Evolutionary conservation across 108 stramenopile genomes (phyloP).

Genomic region (Pelagomonas calceolata): DNA sequence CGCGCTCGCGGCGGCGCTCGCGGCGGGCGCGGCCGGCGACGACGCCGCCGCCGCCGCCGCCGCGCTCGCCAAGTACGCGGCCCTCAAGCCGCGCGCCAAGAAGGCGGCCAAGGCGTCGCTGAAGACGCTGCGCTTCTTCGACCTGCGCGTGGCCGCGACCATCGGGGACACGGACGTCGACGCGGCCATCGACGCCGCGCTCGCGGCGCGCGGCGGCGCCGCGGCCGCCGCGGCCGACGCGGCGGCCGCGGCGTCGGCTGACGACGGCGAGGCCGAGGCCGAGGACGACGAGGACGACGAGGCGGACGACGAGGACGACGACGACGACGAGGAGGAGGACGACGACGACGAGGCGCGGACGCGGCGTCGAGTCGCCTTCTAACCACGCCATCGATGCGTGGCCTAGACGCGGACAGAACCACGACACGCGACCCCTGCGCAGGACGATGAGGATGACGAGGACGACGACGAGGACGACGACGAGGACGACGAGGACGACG

Average conservation of each 20-base stretch:
- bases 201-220: not conserved
- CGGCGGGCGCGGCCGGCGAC: not conserved
- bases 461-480: too few species aligned
- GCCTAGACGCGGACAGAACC: too few species aligned
- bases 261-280: not conserved
- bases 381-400: too few species aligned
- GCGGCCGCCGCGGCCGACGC: not conserved
- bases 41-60: not conserved
- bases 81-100: not conserved
- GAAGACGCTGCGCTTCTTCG: not conserved
- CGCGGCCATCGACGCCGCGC: not conserved
- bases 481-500: too few species aligned
- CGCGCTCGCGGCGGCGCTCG: not conserved
- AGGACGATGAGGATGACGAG: too few species aligned
- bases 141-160: not conserved
- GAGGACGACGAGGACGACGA: not conserved
- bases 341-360: not conserved
- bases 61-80: not conserved
- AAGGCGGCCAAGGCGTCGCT: not conserved
- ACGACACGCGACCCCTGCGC: too few species aligned
- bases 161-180: not conserved
- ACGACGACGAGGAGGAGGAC: slow-evolving; percentile 3
- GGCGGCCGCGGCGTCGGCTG: not conserved
- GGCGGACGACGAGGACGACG: not conserved
- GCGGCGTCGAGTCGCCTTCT: too few species aligned